phyloP scores from a whole-genome alignment of 2,329 filamentous ascomycete species.

The Rhynchosporium agropyri region DNA sequence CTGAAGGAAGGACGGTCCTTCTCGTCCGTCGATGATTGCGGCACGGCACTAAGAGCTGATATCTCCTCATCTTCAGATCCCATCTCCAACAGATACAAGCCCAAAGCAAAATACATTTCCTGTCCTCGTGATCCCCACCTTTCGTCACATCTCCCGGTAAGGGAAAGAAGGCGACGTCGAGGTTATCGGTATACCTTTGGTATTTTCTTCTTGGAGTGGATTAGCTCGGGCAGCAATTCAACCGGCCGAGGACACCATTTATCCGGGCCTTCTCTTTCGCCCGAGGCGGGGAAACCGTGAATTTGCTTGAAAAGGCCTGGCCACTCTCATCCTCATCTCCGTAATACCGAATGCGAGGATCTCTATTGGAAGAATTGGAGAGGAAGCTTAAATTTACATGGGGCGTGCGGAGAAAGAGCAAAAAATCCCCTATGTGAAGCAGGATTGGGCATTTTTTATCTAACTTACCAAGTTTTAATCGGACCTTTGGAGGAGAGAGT shows the following conservation, averaged over 20 bases:
- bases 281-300: conserved; percentile 2
- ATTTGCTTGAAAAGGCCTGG: neutral
- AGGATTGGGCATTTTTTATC: neutral
- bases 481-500: neutral
- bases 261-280: conserved; percentile 10
- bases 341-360: neutral
- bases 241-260: conserved; percentile 6
- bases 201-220: neutral
- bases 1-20: conserved; percentile 7
- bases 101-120: neutral
- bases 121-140: conserved; percentile 1
- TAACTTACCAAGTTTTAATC: neutral
- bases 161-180: neutral
- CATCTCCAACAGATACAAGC: neutral
- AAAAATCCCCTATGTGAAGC: conserved; percentile 12
- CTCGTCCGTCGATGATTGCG: neutral
- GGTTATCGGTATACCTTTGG: neutral
- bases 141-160: neutral
- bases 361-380: conserved; percentile 5
- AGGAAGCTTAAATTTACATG: neutral
- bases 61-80: neutral
- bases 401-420: conserved; percentile 2
- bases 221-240: conserved; percentile 12
- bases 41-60: conserved; percentile 10
- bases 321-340: neutral